phyloP scores from a whole-genome alignment of 192 early-diverging fungal genomes.

The Lobosporangium transversale region DNA sequence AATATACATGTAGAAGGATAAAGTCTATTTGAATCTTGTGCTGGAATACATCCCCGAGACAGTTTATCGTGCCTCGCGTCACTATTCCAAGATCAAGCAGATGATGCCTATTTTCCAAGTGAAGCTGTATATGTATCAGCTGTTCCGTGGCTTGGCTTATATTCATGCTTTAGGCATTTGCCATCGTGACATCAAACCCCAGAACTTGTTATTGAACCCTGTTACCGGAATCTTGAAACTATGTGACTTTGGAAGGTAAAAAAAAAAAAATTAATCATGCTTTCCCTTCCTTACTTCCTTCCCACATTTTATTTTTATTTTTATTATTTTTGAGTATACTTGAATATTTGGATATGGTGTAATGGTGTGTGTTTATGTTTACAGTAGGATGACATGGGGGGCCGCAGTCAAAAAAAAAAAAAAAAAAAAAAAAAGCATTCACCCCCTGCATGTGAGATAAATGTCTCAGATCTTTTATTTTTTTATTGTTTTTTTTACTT shows the following conservation, averaged over 20 bases:
- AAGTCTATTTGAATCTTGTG: conserved; percentile 95
- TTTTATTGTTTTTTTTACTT: neutral
- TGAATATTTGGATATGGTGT: neutral
- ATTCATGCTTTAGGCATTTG: conserved; percentile 98
- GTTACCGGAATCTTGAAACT: conserved; percentile 91
- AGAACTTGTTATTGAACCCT: conserved; percentile 95
- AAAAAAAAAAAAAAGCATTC: too few species aligned
- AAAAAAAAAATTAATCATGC: neutral
- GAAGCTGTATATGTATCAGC: conserved; percentile 99
- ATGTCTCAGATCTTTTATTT: neutral
- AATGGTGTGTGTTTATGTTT: too few species aligned
- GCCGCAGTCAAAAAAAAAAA: too few species aligned
- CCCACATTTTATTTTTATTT: neutral
- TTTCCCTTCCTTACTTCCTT: neutral
- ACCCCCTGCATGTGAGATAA: neutral
- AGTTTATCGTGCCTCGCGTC: conserved; percentile 91
- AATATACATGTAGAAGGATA: conserved; percentile 80
- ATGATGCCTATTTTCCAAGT: conserved; percentile 92
- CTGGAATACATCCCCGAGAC: conserved; percentile 98
- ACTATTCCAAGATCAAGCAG: conserved; percentile 92
- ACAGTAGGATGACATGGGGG: too few species aligned
- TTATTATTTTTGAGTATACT: neutral
- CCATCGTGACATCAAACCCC: conserved; percentile 99
- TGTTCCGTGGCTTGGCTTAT: conserved; percentile 96
- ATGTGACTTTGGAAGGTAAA: conserved; percentile 92